phyloP scores from a whole-genome alignment of 2,329 filamentous ascomycete species.

The Microsporum canis region DNA sequence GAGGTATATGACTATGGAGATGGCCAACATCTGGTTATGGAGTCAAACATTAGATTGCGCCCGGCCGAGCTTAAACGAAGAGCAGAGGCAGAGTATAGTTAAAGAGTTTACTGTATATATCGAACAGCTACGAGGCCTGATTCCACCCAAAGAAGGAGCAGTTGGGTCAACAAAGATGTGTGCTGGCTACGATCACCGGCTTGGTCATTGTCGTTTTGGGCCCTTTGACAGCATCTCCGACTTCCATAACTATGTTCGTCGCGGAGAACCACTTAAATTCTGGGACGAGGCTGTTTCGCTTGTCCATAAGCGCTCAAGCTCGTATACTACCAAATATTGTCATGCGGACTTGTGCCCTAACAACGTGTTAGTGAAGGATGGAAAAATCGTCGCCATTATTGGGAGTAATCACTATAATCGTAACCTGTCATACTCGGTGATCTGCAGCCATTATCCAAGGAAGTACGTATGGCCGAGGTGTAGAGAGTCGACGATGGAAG shows the following conservation, averaged over 20 bases:
- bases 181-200: slow-evolving; percentile 21
- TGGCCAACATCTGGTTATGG: slow-evolving; percentile 2
- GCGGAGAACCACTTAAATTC: not conserved
- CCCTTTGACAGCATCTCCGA: slow-evolving; percentile 4
- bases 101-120: slow-evolving; percentile 7
- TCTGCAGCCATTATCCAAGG: too few relatives aligned
- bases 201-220: slow-evolving; percentile 10
- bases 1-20: slow-evolving; percentile 5
- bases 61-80: slow-evolving; percentile 1
- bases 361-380: slow-evolving; percentile 19
- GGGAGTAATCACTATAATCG: too few relatives aligned
- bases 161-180: slow-evolving; percentile 9
- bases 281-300: not conserved
- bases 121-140: slow-evolving; percentile 5
- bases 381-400: slow-evolving; percentile 35
- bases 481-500: too few relatives aligned
- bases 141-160: slow-evolving; percentile 6
- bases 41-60: not conserved
- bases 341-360: slow-evolving; percentile 12
- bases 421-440: too few relatives aligned
- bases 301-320: slow-evolving; percentile 7
- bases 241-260: slow-evolving; percentile 6
- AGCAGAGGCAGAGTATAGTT: slow-evolving; percentile 5
- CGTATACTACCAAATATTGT: not conserved
- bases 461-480: too few relatives aligned